Percentiles rank a stretch among this genome's conserved stretches.
Conservation (phyloP, 805 yeast species). For the Candida glaebosa region DNA sequence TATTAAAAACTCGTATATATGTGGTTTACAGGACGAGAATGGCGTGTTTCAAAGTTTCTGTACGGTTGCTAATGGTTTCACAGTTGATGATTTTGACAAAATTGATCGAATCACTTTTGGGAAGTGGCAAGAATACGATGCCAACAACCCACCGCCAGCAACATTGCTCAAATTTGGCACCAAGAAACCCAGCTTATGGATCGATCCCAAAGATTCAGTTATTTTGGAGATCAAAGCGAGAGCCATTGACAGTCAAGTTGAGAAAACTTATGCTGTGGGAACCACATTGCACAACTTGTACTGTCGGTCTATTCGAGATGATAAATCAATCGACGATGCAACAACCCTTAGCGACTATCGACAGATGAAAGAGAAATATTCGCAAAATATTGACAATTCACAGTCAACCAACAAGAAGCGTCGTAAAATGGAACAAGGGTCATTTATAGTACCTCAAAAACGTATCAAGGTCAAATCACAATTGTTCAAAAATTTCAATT, state of each 20-base stretch:
- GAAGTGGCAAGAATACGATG: constrained; percentile 52
- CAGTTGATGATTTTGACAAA: constrained; percentile 54
- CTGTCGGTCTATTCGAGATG: constrained; percentile 63
- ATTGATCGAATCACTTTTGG: constrained; percentile 57
- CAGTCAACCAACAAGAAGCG: constrained; percentile 28
- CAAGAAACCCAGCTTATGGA: constrained; percentile 69
- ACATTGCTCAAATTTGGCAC: constrained; percentile 51
- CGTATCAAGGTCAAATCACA: constrained; percentile 9
- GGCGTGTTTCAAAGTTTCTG: constrained; percentile 64
- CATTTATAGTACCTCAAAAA: constrained; percentile 14
- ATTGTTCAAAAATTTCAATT: constrained; percentile 45
- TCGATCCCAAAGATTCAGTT: constrained; percentile 70
- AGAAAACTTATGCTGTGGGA: constrained; percentile 54
- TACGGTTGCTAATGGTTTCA: constrained; percentile 81
- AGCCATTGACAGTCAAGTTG: constrained; percentile 50
- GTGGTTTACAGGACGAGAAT: constrained; percentile 57
- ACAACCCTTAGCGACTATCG: constrained; percentile 54
- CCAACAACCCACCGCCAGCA: constrained; percentile 37
- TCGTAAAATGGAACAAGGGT: constrained; percentile 11
- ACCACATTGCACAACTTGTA: constrained; percentile 76
- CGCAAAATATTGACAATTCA: constrained; percentile 20
- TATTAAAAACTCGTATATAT: constrained; percentile 65
- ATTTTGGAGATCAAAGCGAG: constrained; percentile 84
- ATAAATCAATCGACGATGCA: constrained; percentile 58
- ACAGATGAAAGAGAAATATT: constrained; percentile 29